Conservation (phyloP, 108 stramenopile species). For the Conticribra guillardii region DNA sequence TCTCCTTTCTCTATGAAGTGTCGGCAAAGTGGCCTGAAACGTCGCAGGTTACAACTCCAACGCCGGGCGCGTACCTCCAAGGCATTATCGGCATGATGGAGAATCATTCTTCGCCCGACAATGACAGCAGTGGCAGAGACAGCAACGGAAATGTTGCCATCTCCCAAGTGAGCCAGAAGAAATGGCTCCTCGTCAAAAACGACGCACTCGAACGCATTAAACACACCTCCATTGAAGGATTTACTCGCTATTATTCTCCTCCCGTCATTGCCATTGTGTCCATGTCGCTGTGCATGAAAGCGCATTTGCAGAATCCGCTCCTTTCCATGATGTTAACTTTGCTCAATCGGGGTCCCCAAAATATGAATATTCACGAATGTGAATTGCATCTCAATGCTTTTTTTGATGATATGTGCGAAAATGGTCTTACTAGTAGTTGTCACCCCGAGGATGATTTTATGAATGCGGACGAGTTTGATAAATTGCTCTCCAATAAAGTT, state of each 20-base stretch:
- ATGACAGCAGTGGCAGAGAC: no score
- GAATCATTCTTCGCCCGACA: no score
- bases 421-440: no score
- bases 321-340: not conserved
- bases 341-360: not conserved
- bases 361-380: not conserved
- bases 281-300: not conserved
- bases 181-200: not conserved
- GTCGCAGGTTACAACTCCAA: not conserved
- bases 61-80: not conserved
- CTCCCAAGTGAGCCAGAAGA: no score
- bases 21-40: not conserved
- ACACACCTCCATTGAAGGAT: not conserved
- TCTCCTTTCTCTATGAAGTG: not conserved
- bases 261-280: not conserved
- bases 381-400: not conserved
- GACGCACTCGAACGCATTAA: not conserved
- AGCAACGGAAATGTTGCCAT: not conserved
- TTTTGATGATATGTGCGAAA: no score
- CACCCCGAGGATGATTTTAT: no score
- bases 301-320: not conserved
- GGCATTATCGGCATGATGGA: not conserved
- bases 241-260: not conserved
- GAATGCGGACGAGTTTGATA: no score
- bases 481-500: no score